Conservation (phyloP, 225 moss, liverwort and hornwort genomes). For the Bryoerythrophyllum caledonicum region DNA sequence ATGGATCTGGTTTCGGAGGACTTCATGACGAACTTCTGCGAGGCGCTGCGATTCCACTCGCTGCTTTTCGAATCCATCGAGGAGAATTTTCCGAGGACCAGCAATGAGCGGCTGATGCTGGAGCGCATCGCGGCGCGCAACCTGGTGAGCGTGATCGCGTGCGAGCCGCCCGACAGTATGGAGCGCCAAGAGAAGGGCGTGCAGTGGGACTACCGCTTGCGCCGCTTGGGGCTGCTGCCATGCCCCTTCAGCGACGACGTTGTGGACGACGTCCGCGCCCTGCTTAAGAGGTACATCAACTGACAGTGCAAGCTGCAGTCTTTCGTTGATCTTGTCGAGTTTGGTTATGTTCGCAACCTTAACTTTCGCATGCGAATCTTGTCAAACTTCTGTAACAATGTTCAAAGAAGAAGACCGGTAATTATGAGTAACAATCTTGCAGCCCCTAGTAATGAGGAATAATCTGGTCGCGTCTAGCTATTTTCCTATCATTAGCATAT, state of each 20-base stretch:
- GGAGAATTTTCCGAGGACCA: constrained; percentile 62
- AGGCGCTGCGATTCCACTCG: constrained; percentile 65
- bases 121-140: constrained; percentile 68
- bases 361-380: no score
- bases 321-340: no score
- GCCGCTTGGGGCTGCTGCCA: constrained; percentile 39
- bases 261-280: constrained; percentile 77
- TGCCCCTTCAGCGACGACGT: constrained; percentile 74
- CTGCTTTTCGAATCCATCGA: constrained; percentile 73
- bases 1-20: constrained; percentile 57
- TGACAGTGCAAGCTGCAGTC: no score
- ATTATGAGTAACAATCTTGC: no score
- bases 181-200: constrained; percentile 66
- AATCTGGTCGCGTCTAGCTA: no score
- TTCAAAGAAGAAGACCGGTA: no score
- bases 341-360: no score
- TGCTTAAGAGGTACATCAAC: constrained; percentile 57
- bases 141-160: constrained; percentile 59
- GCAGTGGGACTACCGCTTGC: constrained; percentile 71
- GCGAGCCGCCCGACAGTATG: constrained; percentile 46
- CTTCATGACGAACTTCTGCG: constrained; percentile 54
- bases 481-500: no score
- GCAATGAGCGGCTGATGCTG: constrained; percentile 72
- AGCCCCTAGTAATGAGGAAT: no score
- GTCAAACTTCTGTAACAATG: no score